Base-by-base conservation (phyloP, 1,284 basidiomycete genomes). In the Ceratobasidium sp. region DNA sequence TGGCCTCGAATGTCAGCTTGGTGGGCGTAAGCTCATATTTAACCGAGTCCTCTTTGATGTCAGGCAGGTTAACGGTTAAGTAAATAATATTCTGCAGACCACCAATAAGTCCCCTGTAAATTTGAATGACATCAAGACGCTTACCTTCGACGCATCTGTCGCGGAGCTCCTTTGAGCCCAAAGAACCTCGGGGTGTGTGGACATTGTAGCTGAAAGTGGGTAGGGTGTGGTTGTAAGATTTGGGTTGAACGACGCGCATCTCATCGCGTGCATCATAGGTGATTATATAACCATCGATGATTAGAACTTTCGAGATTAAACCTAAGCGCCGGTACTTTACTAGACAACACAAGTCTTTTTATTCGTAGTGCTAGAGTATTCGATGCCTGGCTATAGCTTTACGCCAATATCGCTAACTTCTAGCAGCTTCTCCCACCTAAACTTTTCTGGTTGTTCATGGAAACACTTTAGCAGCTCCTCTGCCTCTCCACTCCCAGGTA, bases 101-200 rank as follows among this genome's bases (percentile, higher is more conserved):
- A 53, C 46, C 18, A 26, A 56, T 78, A 20, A 66, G 58, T 49
- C 60, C 58, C 28, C 18, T 55, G 12, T 20, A 46, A 26, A 15
- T 13, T 26, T 55, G 9, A 3, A 49, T n/a, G 15, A n/a, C 44
- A 68, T 66, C 28, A 42, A 1, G 20, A 44, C 15, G 42, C 80
- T 72, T 51, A 95, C 96, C 89, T 96, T 96, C 78, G 89, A 89
- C 64, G 91, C 88, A 28, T 89, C 90, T 10, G 86, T 82, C 28
- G 86, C 88, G 40, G 91, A 94, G 87, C 92, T 95, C 82, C 96
- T 91, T 86, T 98, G 95, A 69, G 96, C 96, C 95, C 96, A 98
- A 3, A 95, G 88, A 75, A 97, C 88, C 87, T 97, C 95, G 61
- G 96, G 95, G 86, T 96, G 94, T 80, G 85, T 40, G 20, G 72